phyloP scores from a whole-genome alignment of 2,329 filamentous ascomycete genomes.

The Malbranchea zuffiana region DNA sequence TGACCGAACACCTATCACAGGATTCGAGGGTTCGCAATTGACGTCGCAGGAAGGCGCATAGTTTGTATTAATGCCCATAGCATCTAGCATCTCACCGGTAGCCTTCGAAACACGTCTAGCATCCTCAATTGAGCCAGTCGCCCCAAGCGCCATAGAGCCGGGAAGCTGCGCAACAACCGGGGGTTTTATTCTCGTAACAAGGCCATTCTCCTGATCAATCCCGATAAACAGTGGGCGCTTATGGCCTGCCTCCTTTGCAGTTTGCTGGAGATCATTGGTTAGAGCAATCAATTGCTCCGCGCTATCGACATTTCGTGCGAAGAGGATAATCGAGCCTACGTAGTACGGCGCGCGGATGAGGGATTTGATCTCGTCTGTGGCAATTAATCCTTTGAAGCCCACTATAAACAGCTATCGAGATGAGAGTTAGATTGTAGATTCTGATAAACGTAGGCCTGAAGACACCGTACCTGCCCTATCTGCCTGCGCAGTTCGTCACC shows the following conservation, averaged over 20 bases:
- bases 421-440: not conserved
- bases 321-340: conserved; percentile 34
- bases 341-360: conserved; percentile 32
- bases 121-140: conserved; percentile 28
- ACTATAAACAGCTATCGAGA: conserved; percentile 33
- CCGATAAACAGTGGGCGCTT: conserved; percentile 34
- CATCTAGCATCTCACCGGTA: conserved; percentile 31
- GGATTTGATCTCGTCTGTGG: conserved; percentile 33
- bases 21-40: conserved; percentile 36
- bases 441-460: not conserved
- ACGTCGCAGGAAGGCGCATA: conserved; percentile 38
- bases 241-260: conserved; percentile 31
- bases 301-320: conserved; percentile 32
- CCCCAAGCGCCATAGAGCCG: conserved; percentile 36
- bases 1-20: conserved; percentile 36
- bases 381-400: conserved; percentile 32
- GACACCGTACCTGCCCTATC: conserved; percentile 10
- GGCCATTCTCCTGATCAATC: conserved; percentile 38
- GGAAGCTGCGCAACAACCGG: conserved; percentile 33
- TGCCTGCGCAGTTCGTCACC: conserved; percentile 8
- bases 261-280: conserved; percentile 25
- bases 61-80: conserved; percentile 38
- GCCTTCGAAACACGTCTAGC: conserved; percentile 28
- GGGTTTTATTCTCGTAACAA: conserved; percentile 34
- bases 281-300: conserved; percentile 25